phyloP scores from a whole-genome alignment of 306 rosid species.

The Lathyrus sativus region DNA sequence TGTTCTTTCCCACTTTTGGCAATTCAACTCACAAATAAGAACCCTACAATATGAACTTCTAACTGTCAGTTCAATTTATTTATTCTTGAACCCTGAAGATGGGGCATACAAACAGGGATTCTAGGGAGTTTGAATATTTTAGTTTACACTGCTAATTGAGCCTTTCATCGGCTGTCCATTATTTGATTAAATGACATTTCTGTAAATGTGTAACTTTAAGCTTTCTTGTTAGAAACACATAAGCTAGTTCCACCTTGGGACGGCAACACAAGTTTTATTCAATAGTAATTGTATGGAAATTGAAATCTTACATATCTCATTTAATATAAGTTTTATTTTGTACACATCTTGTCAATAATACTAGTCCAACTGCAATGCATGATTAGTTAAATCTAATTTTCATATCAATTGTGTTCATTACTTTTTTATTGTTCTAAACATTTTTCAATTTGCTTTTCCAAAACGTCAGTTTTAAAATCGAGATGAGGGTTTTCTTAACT shows the following conservation, averaged over 20 bases:
- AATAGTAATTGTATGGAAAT: constrained; percentile 16
- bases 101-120: constrained; percentile 65
- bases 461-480: too few relatives aligned
- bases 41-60: constrained; percentile 22
- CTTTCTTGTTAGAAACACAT: constrained; percentile 73
- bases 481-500: too few relatives aligned
- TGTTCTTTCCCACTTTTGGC: neutral
- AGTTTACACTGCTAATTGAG: constrained; percentile 36
- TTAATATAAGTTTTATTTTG: neutral
- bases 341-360: neutral
- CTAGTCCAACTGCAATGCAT: neutral
- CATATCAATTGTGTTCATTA: neutral
- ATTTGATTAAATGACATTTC: constrained; percentile 52
- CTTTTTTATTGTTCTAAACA: too few relatives aligned
- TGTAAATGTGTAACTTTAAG: constrained; percentile 41
- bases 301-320: neutral
- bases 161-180: constrained; percentile 44
- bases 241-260: constrained; percentile 57
- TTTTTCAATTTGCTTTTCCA: too few relatives aligned
- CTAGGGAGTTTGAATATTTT: constrained; percentile 49
- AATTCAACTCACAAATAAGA: constrained; percentile 12
- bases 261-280: constrained; percentile 34
- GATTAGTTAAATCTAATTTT: neutral
- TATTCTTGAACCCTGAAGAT: constrained; percentile 59
- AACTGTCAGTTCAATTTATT: constrained; percentile 20